phyloP scores from a whole-genome alignment of 768 basidiomycete genomes.

The Rhodotorula toruloides region DNA sequence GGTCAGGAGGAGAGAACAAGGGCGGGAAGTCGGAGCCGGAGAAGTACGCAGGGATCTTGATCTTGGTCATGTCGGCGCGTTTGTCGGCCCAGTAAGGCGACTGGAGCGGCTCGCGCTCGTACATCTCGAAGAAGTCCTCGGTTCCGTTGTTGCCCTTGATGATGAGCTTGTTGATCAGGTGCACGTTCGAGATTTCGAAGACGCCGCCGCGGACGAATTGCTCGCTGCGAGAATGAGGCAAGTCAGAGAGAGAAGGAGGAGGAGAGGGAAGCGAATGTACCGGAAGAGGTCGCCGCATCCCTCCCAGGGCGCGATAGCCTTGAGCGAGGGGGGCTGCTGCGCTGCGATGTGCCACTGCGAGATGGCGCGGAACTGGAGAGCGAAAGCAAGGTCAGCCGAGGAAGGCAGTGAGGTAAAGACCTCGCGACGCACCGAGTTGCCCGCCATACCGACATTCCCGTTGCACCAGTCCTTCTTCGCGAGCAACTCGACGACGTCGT shows the following conservation, averaged over 20 bases:
- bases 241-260: neutral
- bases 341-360: slow-evolving; percentile 35
- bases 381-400: neutral
- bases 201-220: slow-evolving; percentile 33
- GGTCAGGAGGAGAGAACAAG: no score
- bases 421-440: slow-evolving; percentile 17
- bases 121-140: slow-evolving; percentile 36
- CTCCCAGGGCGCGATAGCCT: slow-evolving; percentile 42
- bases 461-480: slow-evolving; percentile 35
- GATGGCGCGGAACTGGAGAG: slow-evolving; percentile 26
- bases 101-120: slow-evolving; percentile 8
- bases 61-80: slow-evolving; percentile 29
- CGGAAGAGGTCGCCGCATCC: slow-evolving; percentile 29
- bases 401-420: neutral
- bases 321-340: slow-evolving; percentile 38
- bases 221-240: no score
- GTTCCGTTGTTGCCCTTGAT: slow-evolving; percentile 29
- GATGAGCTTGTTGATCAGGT: slow-evolving; percentile 33
- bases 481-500: slow-evolving; percentile 34
- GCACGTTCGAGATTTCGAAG: slow-evolving; percentile 32
- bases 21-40: slow-evolving; percentile 32
- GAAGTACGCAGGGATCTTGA: slow-evolving; percentile 31
- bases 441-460: slow-evolving; percentile 36
- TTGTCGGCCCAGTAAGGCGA: slow-evolving; percentile 34
- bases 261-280: neutral